Evolutionary conservation across 352 stramenopile species (phyloP).

Genomic region (Pythium aphanidermatum): DNA sequence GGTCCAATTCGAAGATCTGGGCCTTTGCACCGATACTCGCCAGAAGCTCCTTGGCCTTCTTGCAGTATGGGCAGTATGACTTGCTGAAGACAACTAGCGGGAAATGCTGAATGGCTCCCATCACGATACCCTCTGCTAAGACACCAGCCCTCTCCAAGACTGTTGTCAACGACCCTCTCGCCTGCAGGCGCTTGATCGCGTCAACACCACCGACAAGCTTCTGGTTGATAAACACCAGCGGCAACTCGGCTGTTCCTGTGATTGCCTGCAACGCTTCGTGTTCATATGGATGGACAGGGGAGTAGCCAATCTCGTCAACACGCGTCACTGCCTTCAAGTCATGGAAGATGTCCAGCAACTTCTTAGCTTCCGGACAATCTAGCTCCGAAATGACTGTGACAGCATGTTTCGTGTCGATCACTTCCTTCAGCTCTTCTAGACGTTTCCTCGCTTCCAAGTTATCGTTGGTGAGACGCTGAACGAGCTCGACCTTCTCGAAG

Average conservation of each 20-base stretch:
- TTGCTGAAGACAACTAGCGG: slow-evolving; percentile 80
- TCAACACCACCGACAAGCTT: slow-evolving; percentile 92
- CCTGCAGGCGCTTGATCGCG: slow-evolving; percentile 85
- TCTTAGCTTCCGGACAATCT: slow-evolving; percentile 90
- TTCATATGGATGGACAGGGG: slow-evolving; percentile 55
- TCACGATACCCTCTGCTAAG: slow-evolving; percentile 69
- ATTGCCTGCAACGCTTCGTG: slow-evolving; percentile 77
- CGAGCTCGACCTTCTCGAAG: slow-evolving; percentile 71
- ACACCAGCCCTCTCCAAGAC: slow-evolving; percentile 79
- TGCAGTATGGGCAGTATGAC: slow-evolving; percentile 84
- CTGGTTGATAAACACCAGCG: slow-evolving; percentile 95
- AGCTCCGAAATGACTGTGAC: slow-evolving; percentile 94
- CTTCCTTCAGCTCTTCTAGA: slow-evolving; percentile 68
- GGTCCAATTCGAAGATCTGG: slow-evolving; percentile 73
- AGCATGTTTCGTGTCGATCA: slow-evolving; percentile 71
- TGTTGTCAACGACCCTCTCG: slow-evolving; percentile 73
- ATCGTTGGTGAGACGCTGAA: slow-evolving; percentile 55
- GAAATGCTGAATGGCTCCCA: slow-evolving; percentile 62
- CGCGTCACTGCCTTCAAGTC: slow-evolving; percentile 56
- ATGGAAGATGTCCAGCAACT: slow-evolving; percentile 81
- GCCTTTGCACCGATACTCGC: slow-evolving; percentile 49
- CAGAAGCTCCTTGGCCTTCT: slow-evolving; percentile 76
- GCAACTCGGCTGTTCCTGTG: slow-evolving; percentile 89
- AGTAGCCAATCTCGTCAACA: slow-evolving; percentile 53
- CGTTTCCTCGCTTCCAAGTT: slow-evolving; percentile 42